Conservation (phyloP, 345 rosid genomes). For the Erodium maritimum region DNA sequence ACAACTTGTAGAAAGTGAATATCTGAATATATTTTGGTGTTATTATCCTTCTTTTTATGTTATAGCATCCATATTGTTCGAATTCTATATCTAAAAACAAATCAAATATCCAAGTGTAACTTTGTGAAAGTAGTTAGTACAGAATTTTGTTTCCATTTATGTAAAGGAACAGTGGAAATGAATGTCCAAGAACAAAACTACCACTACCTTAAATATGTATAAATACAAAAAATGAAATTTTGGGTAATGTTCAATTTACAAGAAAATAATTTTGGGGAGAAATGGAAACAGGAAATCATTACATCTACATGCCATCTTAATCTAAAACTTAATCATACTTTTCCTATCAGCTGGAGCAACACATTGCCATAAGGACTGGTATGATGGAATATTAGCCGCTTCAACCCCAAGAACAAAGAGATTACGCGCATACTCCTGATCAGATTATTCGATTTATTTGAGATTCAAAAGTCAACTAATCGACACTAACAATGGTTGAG, state of each 20-base stretch:
- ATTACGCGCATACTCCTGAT: slow-evolving; percentile 81
- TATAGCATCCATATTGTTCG: no score
- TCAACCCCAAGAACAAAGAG: slow-evolving; percentile 56
- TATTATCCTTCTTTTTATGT: no score
- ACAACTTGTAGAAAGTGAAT: no score
- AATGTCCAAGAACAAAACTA: not conserved
- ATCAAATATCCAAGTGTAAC: not conserved
- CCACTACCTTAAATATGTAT: not conserved
- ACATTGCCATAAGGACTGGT: slow-evolving; percentile 73
- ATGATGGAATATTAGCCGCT: slow-evolving; percentile 55
- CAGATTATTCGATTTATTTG: not conserved
- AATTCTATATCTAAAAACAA: no score
- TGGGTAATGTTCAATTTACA: not conserved
- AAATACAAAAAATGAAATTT: not conserved
- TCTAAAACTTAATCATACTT: slow-evolving; percentile 31
- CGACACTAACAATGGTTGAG: not conserved
- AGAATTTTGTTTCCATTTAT: not conserved
- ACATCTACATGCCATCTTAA: slow-evolving; percentile 1
- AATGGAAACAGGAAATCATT: not conserved
- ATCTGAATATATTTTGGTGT: no score
- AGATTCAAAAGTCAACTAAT: not conserved
- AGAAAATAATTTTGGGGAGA: not conserved
- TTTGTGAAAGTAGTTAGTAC: not conserved
- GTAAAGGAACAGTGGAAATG: not conserved
- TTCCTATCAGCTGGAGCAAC: slow-evolving; percentile 79